A percentile compares a stretch with the other conserved stretches of the same genome.
Conservation (phyloP, 2,329 filamentous ascomycete species). For the Alternaria hordeiaustralica region DNA sequence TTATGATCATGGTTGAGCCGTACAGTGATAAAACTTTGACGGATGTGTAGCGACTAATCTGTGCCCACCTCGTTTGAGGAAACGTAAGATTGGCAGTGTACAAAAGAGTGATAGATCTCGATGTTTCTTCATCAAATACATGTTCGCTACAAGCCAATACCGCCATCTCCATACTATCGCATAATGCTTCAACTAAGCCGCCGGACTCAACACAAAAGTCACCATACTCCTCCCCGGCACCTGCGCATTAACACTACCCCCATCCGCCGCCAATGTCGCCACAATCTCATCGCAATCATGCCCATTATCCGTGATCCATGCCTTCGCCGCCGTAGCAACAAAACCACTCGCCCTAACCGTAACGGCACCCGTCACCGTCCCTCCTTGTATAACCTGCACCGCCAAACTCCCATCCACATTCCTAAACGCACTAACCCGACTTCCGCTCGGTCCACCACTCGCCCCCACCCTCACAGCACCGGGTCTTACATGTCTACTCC, state of each 20-base stretch:
- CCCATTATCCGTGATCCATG: slow-evolving; percentile 50
- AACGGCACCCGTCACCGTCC: slow-evolving; percentile 18
- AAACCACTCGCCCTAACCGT: slow-evolving; percentile 39
- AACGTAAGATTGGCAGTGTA: background rate
- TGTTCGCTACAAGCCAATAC: too few species aligned
- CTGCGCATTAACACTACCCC: slow-evolving; percentile 25
- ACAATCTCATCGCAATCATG: slow-evolving; percentile 28
- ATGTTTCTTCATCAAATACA: rapidly evolving
- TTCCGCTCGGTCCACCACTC: slow-evolving; percentile 34
- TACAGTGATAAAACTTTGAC: background rate
- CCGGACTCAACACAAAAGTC: slow-evolving; percentile 30
- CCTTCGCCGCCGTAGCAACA: slow-evolving; percentile 31
- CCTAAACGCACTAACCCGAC: slow-evolving; percentile 44
- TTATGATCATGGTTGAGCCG: background rate
- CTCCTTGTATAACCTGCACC: slow-evolving; percentile 49
- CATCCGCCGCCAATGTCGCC: slow-evolving; percentile 23
- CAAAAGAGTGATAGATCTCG: background rate
- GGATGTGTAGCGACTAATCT: background rate
- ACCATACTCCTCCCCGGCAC: slow-evolving; percentile 38
- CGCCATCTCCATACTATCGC: background rate
- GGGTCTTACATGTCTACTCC: slow-evolving; percentile 47
- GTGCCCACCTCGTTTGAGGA: background rate
- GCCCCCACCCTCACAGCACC: slow-evolving; percentile 48
- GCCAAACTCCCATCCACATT: slow-evolving; percentile 43
- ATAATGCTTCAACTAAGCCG: background rate